Base-by-base conservation (phyloP, 176 grass and related monocot species). In the Hordeum marinum region DNA sequence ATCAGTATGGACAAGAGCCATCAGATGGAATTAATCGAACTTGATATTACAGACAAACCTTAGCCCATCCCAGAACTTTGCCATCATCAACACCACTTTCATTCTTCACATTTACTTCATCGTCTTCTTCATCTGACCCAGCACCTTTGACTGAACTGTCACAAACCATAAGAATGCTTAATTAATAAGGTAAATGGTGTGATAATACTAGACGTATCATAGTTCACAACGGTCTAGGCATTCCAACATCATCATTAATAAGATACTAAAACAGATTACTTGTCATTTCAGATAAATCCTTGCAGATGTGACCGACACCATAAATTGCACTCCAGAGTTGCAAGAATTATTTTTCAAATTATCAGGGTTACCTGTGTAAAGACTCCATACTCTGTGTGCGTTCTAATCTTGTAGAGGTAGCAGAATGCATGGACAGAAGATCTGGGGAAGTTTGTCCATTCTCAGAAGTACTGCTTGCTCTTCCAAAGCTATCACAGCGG, bases 61-160 rank as follows among this genome's bases (percentile, higher is more conserved):
- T 98, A 75, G 96, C 96, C 93, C 96, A 98, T 78, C 85, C 96
- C 82, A 96, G 92, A 65, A 96, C 83, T 89, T 98, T 98, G 58
- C 94, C 84, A 94, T 98, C 96, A 89, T 83, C 90, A 84, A 94
- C 79, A 92, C 64, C 57, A 72, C 73, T 78, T 92, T 97, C 92
- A 68, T 90, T 68, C 80, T 90, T 97, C 52, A 70, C 9, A 66
- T 29, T 88, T 78, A 92, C 59, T 73, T 92, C 78, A 32, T 64
- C 93, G 43, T 98, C 87, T 45, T 98, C 96, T 59, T 96, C 91
- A 89, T 98, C 93, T 72, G 91, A 98, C 62, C 84, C 88, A 40
- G 36, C 65, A 87, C 79, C 88, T 94, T 89, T 98, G 80, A 88
- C 81, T 87, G 87, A 95, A 94, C 93, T 98, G 91, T 94, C 93